Evolutionary conservation across 345 rosid genomes (phyloP).

Genomic region (Raphanus sativus): DNA sequence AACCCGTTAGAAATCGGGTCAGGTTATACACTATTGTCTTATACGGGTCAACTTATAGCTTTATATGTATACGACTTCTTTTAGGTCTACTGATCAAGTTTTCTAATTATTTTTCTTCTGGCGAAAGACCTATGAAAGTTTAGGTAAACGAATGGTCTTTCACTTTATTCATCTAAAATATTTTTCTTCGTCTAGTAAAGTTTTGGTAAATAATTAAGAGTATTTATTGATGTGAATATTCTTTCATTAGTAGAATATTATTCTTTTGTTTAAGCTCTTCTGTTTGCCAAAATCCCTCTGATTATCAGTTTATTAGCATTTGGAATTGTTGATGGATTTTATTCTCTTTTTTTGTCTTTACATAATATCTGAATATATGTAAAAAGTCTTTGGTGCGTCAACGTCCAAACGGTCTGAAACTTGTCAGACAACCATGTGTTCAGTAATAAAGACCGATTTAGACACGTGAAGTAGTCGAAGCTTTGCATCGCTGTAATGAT

Average conservation of each 20-base stretch:
- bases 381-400: conserved; percentile 24
- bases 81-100: background rate
- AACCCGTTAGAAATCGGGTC: background rate
- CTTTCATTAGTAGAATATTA: background rate
- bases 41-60: background rate
- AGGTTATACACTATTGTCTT: background rate
- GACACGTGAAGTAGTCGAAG: conserved; percentile 11
- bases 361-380: background rate
- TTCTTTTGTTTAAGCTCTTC: background rate
- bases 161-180: background rate
- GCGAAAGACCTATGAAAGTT: background rate
- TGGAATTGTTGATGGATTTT: conserved; percentile 18
- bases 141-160: background rate
- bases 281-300: background rate
- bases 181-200: background rate
- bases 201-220: background rate
- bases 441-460: background rate
- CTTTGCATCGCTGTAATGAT: conserved; percentile 37
- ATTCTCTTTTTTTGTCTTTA: conserved; percentile 22
- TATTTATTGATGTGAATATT: background rate
- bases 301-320: background rate
- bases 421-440: conserved; percentile 31
- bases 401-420: conserved; percentile 25
- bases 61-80: background rate
- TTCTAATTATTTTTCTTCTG: background rate